phyloP scores from a whole-genome alignment of 176 grass and related monocot species.

The Aegilops sharonensis region DNA sequence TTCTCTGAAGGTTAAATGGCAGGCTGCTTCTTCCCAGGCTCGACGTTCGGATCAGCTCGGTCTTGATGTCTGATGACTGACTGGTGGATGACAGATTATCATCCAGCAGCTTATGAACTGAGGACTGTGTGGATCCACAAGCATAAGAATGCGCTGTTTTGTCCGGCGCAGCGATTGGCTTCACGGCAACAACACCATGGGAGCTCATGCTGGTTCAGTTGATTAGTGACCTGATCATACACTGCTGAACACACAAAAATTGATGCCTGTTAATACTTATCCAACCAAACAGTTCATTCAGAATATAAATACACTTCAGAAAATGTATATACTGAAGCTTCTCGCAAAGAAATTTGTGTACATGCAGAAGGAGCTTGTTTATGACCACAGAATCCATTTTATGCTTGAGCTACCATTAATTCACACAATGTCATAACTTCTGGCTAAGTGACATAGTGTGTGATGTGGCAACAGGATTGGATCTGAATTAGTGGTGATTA shows the following conservation, averaged over 20 bases:
- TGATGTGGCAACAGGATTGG: not conserved
- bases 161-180: constrained; percentile 34
- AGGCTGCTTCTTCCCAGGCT: constrained; percentile 40
- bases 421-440: not conserved
- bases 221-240: not conserved
- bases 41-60: constrained; percentile 31
- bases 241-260: constrained; percentile 1
- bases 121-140: constrained; percentile 44
- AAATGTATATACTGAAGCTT: not conserved
- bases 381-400: not conserved
- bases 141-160: constrained; percentile 41
- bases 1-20: constrained; percentile 42
- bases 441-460: not conserved
- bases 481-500: not conserved
- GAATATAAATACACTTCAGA: not conserved
- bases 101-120: constrained; percentile 45
- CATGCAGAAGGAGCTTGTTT: not conserved
- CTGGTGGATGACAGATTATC: constrained; percentile 50
- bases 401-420: not conserved
- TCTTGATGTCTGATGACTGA: constrained; percentile 47
- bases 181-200: constrained; percentile 36
- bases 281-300: not conserved
- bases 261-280: not conserved
- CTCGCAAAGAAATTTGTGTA: not conserved
- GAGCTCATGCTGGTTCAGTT: constrained; percentile 52